These are phyloP conservation scores for Stephanodiscus triporus DNA, from an alignment of 108 stramenopile species.

Conservation along the genomic window DNA sequence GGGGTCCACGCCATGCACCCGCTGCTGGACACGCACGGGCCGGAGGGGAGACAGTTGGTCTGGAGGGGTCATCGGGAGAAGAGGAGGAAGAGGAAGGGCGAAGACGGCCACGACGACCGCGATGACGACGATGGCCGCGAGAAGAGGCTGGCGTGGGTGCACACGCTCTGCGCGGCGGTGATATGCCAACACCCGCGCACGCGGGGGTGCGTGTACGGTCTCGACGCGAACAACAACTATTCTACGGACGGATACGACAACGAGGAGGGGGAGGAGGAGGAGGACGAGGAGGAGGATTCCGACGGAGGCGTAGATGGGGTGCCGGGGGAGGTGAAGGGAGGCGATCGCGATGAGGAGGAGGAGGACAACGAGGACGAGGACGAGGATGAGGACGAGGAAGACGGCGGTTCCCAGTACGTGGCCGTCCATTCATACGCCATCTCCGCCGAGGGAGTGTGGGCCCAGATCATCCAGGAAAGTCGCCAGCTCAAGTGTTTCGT, in stretches of 20 bases:
- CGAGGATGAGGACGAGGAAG: background rate
- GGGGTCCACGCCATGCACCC: conserved; percentile 70
- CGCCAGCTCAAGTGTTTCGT: conserved; percentile 51
- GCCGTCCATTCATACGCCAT: conserved; percentile 28
- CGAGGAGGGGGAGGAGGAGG: conserved; percentile 7
- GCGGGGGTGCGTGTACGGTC: conserved; percentile 37
- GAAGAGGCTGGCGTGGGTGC: conserved; percentile 58
- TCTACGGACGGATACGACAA: conserved; percentile 14
- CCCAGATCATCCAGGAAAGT: conserved; percentile 13
- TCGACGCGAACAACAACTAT: conserved; percentile 24
- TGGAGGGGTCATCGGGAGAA: conserved; percentile 39
- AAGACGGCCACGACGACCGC: background rate
- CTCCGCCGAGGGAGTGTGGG: conserved; percentile 2
- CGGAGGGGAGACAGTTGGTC: conserved; percentile 49
- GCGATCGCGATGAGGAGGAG: background rate
- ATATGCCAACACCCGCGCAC: conserved; percentile 23
- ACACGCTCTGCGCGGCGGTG: conserved; percentile 52
- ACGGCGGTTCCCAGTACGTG: background rate
- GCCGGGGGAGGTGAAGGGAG: background rate
- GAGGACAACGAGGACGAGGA: background rate
- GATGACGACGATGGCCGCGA: conserved; percentile 14
- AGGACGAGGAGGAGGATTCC: background rate
- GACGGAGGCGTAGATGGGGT: background rate
- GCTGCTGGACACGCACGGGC: conserved; percentile 49
- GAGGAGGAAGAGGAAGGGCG: conserved; percentile 28